These are phyloP conservation scores for Ceratorhiza oryzae-sativae DNA, from an alignment of 1,284 basidiomycete species.

Conservation along the genomic window DNA sequence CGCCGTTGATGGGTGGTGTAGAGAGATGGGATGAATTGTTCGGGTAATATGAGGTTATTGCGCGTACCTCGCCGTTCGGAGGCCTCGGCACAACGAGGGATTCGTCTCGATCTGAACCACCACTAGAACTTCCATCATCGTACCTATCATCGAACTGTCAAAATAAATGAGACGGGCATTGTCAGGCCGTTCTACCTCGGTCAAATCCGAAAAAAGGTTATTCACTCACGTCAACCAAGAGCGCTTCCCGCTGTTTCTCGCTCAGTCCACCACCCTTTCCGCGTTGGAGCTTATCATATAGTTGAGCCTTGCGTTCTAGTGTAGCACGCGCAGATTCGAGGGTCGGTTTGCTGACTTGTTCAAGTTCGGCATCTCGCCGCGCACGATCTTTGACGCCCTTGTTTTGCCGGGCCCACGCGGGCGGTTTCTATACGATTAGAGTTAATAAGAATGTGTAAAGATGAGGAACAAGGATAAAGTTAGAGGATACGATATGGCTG, in stretches of 20 bases:
- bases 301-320: slow-evolving; percentile 79
- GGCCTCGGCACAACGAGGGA: slow-evolving; percentile 64
- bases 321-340: slow-evolving; percentile 70
- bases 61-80: slow-evolving; percentile 53
- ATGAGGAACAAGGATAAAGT: background rate
- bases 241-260: slow-evolving; percentile 75
- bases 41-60: slow-evolving; percentile 13
- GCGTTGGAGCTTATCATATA: slow-evolving; percentile 80
- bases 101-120: slow-evolving; percentile 70
- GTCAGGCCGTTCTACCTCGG: slow-evolving; percentile 48
- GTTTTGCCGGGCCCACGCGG: slow-evolving; percentile 73
- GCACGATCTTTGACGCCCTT: slow-evolving; percentile 70
- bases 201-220: slow-evolving; percentile 48
- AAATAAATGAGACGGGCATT: background rate
- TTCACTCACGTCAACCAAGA: slow-evolving; percentile 81
- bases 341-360: slow-evolving; percentile 69
- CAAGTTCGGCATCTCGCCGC: slow-evolving; percentile 68
- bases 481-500: slow-evolving; percentile 38
- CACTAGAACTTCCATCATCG: slow-evolving; percentile 43
- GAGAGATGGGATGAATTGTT: background rate
- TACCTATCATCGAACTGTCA: slow-evolving; percentile 57
- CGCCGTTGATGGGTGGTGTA: slow-evolving; percentile 11
- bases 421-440: slow-evolving; percentile 63
- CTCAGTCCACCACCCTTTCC: slow-evolving; percentile 83
- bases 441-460: background rate